Evolutionary conservation across 495 filamentous ascomycete genomes (phyloP), one percentile per base, ranked within the genome.

Genomic region (Xylaria scruposa): DNA sequence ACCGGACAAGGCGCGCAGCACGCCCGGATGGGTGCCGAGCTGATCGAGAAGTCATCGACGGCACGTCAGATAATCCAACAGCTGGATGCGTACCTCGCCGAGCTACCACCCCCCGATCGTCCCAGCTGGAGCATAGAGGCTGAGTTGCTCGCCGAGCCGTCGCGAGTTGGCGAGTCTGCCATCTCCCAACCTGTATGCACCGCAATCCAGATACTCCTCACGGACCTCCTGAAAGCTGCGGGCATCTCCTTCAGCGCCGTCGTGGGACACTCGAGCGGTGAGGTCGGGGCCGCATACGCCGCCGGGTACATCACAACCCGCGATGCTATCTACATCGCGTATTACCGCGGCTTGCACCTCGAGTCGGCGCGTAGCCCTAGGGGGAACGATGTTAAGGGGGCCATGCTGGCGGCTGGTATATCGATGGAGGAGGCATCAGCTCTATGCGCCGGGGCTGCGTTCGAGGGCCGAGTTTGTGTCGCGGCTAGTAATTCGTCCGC

Each of bases 1-100:
- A 78, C 76, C 13, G 76, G 76, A 4, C 76, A 78, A 49, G 76
- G 76, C 12, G 76, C 76, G 3, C 76, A 78, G 65, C 73, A 73
- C 63, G 38, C 67, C 8, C 33, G 40, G 7, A 78, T 78, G 74
- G 74, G 72, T 3, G 33, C 42, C 3, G 63, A 67, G 24, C 68
- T 78, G 0, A 19, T 53, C 31, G 49, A 47, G 12, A 54, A 40
- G 29, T 67, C 46, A 2, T 12, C 47, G 1, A 6, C 15, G 21
- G 64, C 64, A 29, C 64, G 64, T 5, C 17, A 49, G 3, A 54
- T 54, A 13, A 40, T 67, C 47, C 46, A 29, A 26, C 19, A 10
- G 29, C 47, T 67, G 10, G 64, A 67, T 4, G 4, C 36, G 42
- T 40, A 42, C 13, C 29, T 56, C 4, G 31, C 44, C 12, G 31